Evolutionary conservation across 1,284 basidiomycete genomes (phyloP).

Genomic region (Cryptococcus hybrid): DNA sequence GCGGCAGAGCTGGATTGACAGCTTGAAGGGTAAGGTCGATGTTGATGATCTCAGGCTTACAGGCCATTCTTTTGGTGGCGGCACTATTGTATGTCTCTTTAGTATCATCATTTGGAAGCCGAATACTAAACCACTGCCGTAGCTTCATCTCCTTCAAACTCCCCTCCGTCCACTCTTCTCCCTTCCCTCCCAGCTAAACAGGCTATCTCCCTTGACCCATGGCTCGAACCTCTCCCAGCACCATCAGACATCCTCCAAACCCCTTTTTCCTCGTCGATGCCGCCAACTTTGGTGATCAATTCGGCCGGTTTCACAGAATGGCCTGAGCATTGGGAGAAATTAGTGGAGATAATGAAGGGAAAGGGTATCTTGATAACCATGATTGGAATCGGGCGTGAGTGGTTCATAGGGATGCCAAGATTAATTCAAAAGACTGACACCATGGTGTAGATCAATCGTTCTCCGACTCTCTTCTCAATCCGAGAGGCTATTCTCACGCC

Average conservation of each 20-base stretch:
- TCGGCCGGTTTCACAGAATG: slow-evolving; percentile 71
- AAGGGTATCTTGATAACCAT: slow-evolving; percentile 35
- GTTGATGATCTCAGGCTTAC: slow-evolving; percentile 56
- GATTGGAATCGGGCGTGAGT: slow-evolving; percentile 39
- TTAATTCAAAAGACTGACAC: no score
- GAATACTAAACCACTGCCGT: neutral
- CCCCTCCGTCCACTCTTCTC: slow-evolving; percentile 35
- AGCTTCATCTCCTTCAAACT: slow-evolving; percentile 16
- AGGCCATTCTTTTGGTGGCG: slow-evolving; percentile 76
- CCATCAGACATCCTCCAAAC: slow-evolving; percentile 53
- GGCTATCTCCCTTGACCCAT: slow-evolving; percentile 67
- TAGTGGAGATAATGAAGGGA: slow-evolving; percentile 55
- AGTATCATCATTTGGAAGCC: neutral
- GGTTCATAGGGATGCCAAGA: neutral
- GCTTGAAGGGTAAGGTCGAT: slow-evolving; percentile 52
- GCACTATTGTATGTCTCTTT: slow-evolving; percentile 59
- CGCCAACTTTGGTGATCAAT: slow-evolving; percentile 63
- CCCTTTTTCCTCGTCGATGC: slow-evolving; percentile 17
- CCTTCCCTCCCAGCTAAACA: slow-evolving; percentile 57
- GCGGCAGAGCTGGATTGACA: slow-evolving; percentile 42
- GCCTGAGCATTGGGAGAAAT: slow-evolving; percentile 64
- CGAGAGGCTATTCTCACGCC: slow-evolving; percentile 17
- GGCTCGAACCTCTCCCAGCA: slow-evolving; percentile 67
- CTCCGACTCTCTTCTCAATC: slow-evolving; percentile 19
- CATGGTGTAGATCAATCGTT: slow-evolving; percentile 33